Conservation (phyloP, 192 early-diverging fungal genomes). For the Pecoramyces ruminantium region DNA sequence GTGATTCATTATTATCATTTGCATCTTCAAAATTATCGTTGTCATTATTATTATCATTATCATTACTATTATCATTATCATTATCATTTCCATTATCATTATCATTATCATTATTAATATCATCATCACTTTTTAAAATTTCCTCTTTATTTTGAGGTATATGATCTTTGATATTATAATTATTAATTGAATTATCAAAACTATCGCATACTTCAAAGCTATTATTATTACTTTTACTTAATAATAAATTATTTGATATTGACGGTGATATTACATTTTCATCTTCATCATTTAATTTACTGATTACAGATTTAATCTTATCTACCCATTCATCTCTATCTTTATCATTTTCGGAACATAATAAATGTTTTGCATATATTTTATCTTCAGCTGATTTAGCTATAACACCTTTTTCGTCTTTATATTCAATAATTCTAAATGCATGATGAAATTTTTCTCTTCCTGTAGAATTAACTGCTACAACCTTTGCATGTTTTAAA, state of each 20-base stretch:
- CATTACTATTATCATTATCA: neutral
- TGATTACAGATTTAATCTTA: slow-evolving; percentile 1
- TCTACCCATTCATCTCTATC: slow-evolving; percentile 87
- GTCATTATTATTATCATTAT: neutral
- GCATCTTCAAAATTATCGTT: neutral
- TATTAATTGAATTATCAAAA: neutral
- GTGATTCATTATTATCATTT: neutral
- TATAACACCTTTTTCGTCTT: neutral
- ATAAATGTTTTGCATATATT: slow-evolving; percentile 50
- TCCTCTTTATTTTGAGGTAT: neutral
- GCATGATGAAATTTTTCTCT: neutral
- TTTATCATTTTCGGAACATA: slow-evolving; percentile 72
- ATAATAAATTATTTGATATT: neutral
- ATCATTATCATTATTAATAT: neutral
- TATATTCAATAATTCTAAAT: neutral
- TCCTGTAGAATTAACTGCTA: neutral
- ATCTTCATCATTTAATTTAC: neutral
- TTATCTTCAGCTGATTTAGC: slow-evolving; percentile 22
- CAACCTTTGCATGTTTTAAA: neutral
- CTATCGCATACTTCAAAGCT: neutral
- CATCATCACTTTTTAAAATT: neutral
- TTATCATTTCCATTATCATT: neutral
- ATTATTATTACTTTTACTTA: neutral
- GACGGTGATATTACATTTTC: neutral
- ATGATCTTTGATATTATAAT: neutral